Evolutionary conservation across 148 eudicot species (phyloP), one percentile per base, ranked within the genome.

Genomic region (Rhododendron griersonianum): DNA sequence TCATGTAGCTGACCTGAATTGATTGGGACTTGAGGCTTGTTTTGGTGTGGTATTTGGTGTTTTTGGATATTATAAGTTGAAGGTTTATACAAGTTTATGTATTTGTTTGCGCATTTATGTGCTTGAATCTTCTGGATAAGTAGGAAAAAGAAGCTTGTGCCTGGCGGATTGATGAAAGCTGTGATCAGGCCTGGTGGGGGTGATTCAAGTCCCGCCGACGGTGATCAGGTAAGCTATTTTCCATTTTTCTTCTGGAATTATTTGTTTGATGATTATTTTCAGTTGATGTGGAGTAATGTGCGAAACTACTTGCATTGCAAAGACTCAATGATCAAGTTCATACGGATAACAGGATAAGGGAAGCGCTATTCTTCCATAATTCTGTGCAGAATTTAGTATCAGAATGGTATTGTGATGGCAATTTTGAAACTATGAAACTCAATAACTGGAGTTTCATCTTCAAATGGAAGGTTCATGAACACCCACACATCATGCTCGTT

Each of bases 81-180:
- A 65, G 71, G n/a, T 28, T 63, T 23, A n/a, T 65, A 65, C 71
- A 5, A 59, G 71, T 13, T 15, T 33, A 9, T 39, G 8, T 28
- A 39, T 21, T 9, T 15, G 28, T 81, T 44, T 21, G 30, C 37
- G 71, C 65, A 11, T 48, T 48, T 84, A 11, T 35, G 25, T 55
- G 57, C 15, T 84, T 81, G 9, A 55, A 81, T 55, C 41, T 85
- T 37, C 25, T 86, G 81, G 78, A 51, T 89, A 28, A 57, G 51
- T 85, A 96, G 98, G 95, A 94, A 89, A 85, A 89, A 90, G 92
- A 94, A 96, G 84, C 91, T 97, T 63, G 93, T 90, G 30, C 96
- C 98, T 47, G 99, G 98, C 19, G 76, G 76, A 71, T 71, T 71
- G 76, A 71, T 30, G 76, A 71, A 71, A 71, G 76, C 76, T 71